These are phyloP conservation scores for Monilinia laxa DNA, from an alignment of 2,329 filamentous ascomycete species.

Conservation along the genomic window DNA sequence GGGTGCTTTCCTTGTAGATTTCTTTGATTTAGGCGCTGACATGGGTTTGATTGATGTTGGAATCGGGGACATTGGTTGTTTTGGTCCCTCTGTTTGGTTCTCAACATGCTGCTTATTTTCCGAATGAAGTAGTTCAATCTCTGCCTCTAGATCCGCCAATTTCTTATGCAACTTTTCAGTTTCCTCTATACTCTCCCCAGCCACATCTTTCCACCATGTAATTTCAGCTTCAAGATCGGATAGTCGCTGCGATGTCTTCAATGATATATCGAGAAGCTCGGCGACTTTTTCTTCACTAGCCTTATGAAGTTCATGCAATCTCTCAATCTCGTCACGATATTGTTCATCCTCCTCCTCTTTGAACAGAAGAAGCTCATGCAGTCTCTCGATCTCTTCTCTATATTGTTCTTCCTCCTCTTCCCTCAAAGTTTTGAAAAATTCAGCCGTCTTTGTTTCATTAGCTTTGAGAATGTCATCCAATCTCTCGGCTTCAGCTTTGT, in stretches of 20 bases:
- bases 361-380: neutral
- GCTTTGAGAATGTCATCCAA: constrained; percentile 5
- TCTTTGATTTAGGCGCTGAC: neutral
- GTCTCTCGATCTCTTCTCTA: neutral
- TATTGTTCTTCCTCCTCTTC: constrained; percentile 8
- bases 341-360: constrained; percentile 7
- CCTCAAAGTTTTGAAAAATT: neutral
- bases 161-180: neutral
- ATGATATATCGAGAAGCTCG: constrained; percentile 10
- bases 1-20: neutral
- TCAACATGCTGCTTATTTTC: neutral
- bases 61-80: neutral
- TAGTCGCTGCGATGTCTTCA: neutral
- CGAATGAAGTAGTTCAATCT: neutral
- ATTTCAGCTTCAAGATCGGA: constrained; percentile 11
- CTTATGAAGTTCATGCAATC: neutral
- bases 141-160: neutral
- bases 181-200: neutral
- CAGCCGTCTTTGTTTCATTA: neutral
- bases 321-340: constrained; percentile 3
- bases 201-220: neutral
- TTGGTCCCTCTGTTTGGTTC: neutral
- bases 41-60: neutral
- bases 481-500: neutral
- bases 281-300: neutral